Evolutionary conservation across 805 yeast species (phyloP), one percentile per base, ranked within the genome.

Genomic region (Jamesozyma hellenica): DNA sequence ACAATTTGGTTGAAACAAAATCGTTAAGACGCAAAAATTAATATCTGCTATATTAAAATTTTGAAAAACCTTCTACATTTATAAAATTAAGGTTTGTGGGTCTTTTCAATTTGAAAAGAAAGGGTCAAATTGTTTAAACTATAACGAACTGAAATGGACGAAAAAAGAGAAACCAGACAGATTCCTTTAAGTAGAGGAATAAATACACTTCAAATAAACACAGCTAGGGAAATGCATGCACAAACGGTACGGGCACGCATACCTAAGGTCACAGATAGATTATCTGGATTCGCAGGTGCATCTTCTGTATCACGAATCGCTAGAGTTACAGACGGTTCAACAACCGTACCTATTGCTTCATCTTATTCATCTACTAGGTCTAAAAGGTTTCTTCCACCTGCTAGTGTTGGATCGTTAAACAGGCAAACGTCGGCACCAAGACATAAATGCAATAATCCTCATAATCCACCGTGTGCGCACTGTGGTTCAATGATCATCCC

Each of bases 401-500:
- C 29, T 6, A 30, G 14, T 4, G 18, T 19, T 7, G n/a, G 21
- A 8, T 18, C 32, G 7, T 21, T 14, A 5, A 16, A 23, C 13
- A 21, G n/a, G 27, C 32, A 41, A 11, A 17, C 27, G 10, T 25
- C 6, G 14, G 23, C 21, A 18, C 34, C 23, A 13, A 48, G 55
- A 26, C 61, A 58, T 33, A 44, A 36, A 23, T 56, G 62, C 32
- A 55, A 54, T 31, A 58, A 53, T 33, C 62, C 62, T 11, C 53
- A 58, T 17, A 67, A 68, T 61, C 71, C 71, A 1, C 65, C 63
- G 23, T 82, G 90, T 53, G 61, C 53, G 3, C 74, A 73, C 42
- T 82, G 92, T 60, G 87, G 88, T 0, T 63, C 71, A 3, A 83
- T 81, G 28, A 79, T 82, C 8, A 79, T 81, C n/a, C 92, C 94